Conservation (phyloP, 129 eudicot species). For the Flaveria ramosissima region DNA sequence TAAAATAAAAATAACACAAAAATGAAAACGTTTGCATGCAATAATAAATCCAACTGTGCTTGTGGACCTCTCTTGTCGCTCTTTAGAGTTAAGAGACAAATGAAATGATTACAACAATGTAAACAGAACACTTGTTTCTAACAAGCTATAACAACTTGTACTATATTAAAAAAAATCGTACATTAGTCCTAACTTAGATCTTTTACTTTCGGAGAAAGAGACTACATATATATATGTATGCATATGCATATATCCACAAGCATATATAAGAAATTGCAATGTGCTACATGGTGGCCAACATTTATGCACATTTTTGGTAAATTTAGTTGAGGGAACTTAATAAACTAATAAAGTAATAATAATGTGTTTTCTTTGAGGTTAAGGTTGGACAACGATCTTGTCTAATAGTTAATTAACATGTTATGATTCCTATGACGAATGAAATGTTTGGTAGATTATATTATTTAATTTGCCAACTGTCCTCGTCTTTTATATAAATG, state of each 20-base stretch:
- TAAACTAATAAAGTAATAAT: not conserved
- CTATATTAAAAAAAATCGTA: not conserved
- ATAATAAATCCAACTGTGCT: not conserved
- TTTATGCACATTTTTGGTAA: conserved; percentile 34
- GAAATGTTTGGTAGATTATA: conserved; percentile 22
- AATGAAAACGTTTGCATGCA: not conserved
- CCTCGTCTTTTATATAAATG: conserved; percentile 22
- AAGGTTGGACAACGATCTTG: conserved; percentile 22
- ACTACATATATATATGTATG: not conserved
- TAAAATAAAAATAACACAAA: not conserved
- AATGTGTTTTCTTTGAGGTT: not conserved
- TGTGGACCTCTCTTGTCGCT: conserved; percentile 11
- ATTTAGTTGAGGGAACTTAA: not conserved
- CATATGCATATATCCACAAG: conserved; percentile 9
- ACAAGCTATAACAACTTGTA: conserved; percentile 3
- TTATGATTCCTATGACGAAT: conserved; percentile 33
- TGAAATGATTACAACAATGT: not conserved
- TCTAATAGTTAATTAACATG: not conserved
- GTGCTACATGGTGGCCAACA: conserved; percentile 29
- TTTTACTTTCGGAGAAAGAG: not conserved
- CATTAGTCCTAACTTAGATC: not conserved
- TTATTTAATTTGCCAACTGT: conserved; percentile 11
- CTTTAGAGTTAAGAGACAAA: conserved; percentile 3
- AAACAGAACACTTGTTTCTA: not conserved
- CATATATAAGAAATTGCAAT: conserved; percentile 8